A percentile compares a stretch with the other conserved stretches of the same genome.
phyloP scores from a whole-genome alignment of 441 rosid genomes.

The Pelargonium myrrhifolium region DNA sequence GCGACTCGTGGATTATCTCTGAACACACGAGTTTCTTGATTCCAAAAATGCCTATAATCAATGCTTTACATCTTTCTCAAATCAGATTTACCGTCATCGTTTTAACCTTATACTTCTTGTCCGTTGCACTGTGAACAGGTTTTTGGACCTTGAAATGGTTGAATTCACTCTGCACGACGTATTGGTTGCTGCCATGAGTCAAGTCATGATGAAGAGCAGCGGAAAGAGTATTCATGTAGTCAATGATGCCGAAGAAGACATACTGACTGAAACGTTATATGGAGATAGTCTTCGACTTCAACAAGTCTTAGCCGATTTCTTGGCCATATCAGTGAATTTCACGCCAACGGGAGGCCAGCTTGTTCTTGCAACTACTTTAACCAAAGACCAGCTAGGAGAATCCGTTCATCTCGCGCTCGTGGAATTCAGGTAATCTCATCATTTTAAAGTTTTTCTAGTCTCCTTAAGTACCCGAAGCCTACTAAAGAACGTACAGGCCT shows the following conservation, averaged over 20 bases:
- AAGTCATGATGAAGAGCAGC: constrained; percentile 53
- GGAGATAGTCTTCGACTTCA: constrained; percentile 75
- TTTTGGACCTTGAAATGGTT: constrained; percentile 35
- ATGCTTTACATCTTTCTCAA: background rate
- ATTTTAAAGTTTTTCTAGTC: background rate
- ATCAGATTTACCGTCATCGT: background rate
- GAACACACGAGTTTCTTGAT: too few species aligned
- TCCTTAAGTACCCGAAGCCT: too few species aligned
- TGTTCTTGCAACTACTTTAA: constrained; percentile 42
- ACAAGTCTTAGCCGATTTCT: constrained; percentile 63
- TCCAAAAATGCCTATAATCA: too few species aligned
- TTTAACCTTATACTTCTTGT: constrained; percentile 9
- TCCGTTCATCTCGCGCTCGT: constrained; percentile 70
- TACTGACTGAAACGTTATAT: constrained; percentile 42
- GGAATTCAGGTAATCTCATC: constrained; percentile 57
- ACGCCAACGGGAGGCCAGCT: constrained; percentile 63
- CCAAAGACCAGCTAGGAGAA: constrained; percentile 64
- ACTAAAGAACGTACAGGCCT: too few species aligned
- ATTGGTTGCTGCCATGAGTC: constrained; percentile 48
- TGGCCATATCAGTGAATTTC: constrained; percentile 44
- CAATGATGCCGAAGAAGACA: constrained; percentile 39
- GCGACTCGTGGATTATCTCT: too few species aligned
- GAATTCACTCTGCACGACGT: constrained; percentile 61
- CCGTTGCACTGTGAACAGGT: constrained; percentile 30
- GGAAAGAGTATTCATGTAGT: constrained; percentile 38